Evolutionary conservation across 352 stramenopile species (phyloP), one percentile per base, ranked within the genome.

Genomic region (Labyrinthula sp.): DNA sequence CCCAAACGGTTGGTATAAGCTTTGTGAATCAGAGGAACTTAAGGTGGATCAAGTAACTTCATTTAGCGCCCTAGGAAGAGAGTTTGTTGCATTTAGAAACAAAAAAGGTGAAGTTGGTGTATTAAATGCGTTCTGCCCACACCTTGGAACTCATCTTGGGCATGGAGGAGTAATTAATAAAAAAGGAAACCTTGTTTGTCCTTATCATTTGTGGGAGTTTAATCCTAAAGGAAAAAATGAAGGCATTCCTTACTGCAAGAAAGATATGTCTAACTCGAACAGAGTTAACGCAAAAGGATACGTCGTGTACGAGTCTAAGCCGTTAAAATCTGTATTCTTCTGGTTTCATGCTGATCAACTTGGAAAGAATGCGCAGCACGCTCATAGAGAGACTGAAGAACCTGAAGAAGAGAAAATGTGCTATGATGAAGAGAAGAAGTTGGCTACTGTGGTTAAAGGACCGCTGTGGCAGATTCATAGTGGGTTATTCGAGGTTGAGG

Each of bases 31-130:
- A 15, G 14, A 10, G 8, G 41, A 50, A 22, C 10, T 50, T 14
- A 26, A 25, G 14, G 21, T 9, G 5, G 35, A 26, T 10, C 10
- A 4, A 6, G 18, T 50, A 22, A 50, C 45, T 22, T 36, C 33
- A 10, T 33, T 50, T 17, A 47, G 23, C 6, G 41, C 41, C 10
- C 41, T 50, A 8, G 41, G 41, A 20, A 30, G 41, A 22, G 41
- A 50, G 20, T 48, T 50, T 48, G 41, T 50, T 12, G 41, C 35
- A 5, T 50, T 50, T 30, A 30, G 41, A n/a, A 37, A 37, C 41
- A 30, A 50, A 14, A 37, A 55, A 6, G 41, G 41, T 15, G 33
- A 50, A 20, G 41, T 48, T 2, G 41, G 41, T 17, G 35, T 50
- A 5, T 22, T 50, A 10, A 37, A 50, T 30, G 41, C 41, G 7